Evolutionary conservation across 2,329 filamentous ascomycete genomes (phyloP).

Genomic region (Xylariaceae sp.): DNA sequence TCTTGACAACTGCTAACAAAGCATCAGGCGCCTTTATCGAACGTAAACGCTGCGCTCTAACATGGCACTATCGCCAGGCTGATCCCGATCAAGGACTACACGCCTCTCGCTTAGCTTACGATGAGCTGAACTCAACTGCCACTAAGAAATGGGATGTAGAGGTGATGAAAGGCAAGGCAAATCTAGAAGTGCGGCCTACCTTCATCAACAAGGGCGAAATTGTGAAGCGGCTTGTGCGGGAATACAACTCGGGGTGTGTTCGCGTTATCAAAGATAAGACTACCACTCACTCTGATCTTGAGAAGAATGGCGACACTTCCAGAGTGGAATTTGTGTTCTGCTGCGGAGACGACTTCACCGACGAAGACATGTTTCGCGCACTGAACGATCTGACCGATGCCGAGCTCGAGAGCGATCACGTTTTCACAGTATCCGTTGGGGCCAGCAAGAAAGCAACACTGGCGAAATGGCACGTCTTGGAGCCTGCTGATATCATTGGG

Average conservation of each 20-base stretch:
- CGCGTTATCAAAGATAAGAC: conserved; percentile 21
- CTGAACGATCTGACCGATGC: conserved; percentile 57
- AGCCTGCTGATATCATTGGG: conserved; percentile 83
- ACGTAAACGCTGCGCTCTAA: conserved; percentile 87
- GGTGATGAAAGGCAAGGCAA: conserved; percentile 95
- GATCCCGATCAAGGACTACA: conserved; percentile 80
- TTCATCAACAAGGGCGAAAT: conserved; percentile 99
- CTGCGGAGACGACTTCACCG: conserved; percentile 91
- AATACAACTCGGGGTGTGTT: conserved; percentile 51
- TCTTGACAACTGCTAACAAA: conserved; percentile 7
- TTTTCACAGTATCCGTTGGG: conserved; percentile 90
- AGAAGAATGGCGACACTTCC: conserved; percentile 42
- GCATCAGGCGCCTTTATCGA: conserved; percentile 79
- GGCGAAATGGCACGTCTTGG: conserved; percentile 84
- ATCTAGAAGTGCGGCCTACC: conserved; percentile 91
- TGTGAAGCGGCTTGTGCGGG: conserved; percentile 73
- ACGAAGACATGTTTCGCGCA: conserved; percentile 94
- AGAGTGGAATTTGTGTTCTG: conserved; percentile 84
- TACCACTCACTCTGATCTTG: conserved; percentile 28
- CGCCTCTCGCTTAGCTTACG: conserved; percentile 76
- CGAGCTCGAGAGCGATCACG: conserved; percentile 57
- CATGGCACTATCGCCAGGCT: conserved; percentile 93
- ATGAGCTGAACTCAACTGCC: conserved; percentile 73
- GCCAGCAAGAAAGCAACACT: conserved; percentile 88
- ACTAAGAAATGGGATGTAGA: conserved; percentile 83